Conservation (phyloP, 2,329 filamentous ascomycete species). For the Rutstroemia sp. region DNA sequence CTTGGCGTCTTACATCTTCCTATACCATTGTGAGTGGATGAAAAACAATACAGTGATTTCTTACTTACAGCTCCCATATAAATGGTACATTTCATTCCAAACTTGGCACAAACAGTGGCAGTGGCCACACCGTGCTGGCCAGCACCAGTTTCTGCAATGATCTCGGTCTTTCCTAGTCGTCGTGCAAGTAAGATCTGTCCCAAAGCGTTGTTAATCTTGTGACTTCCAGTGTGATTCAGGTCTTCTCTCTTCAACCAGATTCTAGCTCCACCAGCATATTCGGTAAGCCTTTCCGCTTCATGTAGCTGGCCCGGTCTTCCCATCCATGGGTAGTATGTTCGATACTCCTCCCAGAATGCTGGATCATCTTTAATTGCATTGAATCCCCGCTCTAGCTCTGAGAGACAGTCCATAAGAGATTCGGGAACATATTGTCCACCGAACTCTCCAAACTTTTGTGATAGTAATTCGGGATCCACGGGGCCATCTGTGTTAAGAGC, state of each 20-base stretch:
- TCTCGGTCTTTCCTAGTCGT: constrained; percentile 86
- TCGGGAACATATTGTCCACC: constrained; percentile 97
- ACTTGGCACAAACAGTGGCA: constrained; percentile 95
- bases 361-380: constrained; percentile 79
- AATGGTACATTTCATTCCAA: constrained; percentile 94
- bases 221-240: constrained; percentile 92
- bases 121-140: constrained; percentile 98
- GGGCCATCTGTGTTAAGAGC: constrained; percentile 52
- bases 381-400: constrained; percentile 86
- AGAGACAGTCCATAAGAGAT: constrained; percentile 93
- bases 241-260: constrained; percentile 99
- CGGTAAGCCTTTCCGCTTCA: constrained; percentile 78
- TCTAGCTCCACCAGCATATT: constrained; percentile 83
- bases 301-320: constrained; percentile 89
- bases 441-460: constrained; percentile 88
- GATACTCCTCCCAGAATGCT: constrained; percentile 93
- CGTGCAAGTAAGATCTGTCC: constrained; percentile 85
- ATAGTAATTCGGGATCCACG: constrained; percentile 49
- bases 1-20: constrained; percentile 92
- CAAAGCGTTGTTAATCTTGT: constrained; percentile 99
- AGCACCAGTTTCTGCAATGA: constrained; percentile 96
- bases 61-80: constrained; percentile 75
- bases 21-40: constrained; percentile 14
- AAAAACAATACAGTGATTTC: no score
- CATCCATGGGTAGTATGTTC: constrained; percentile 96